Conservation (phyloP, 805 yeast species). For the Starmera quercuum region DNA sequence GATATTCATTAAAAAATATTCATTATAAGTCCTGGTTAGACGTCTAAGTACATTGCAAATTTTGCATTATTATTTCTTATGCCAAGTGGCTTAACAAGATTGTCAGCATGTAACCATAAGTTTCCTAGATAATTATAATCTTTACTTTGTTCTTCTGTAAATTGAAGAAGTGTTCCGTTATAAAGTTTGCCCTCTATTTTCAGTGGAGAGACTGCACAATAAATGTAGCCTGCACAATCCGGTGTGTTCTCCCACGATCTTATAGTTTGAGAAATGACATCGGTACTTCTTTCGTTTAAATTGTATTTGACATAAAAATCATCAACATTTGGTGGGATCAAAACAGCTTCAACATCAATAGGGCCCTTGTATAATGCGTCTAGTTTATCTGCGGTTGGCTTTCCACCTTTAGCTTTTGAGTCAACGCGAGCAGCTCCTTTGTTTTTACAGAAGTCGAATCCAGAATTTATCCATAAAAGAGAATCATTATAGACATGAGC, state of each 20-base stretch:
- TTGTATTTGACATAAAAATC: constrained; percentile 22
- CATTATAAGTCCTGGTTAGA: background rate
- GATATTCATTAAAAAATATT: background rate
- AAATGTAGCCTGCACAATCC: constrained; percentile 31
- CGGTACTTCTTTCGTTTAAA: constrained; percentile 13
- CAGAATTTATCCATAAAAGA: constrained; percentile 53
- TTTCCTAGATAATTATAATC: constrained; percentile 6
- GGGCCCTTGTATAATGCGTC: constrained; percentile 24
- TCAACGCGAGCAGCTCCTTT: background rate
- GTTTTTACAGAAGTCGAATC: constrained; percentile 37
- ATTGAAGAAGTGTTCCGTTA: constrained; percentile 4
- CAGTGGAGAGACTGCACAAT: constrained; percentile 47
- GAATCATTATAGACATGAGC: constrained; percentile 38
- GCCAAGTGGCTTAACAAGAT: background rate
- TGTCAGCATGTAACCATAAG: constrained; percentile 3
- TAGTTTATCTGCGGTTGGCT: background rate
- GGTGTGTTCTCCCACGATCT: constrained; percentile 27
- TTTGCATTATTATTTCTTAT: background rate
- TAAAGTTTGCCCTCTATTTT: background rate
- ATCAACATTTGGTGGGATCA: constrained; percentile 40
- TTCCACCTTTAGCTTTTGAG: constrained; percentile 11
- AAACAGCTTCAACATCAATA: constrained; percentile 32
- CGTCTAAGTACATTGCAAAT: background rate
- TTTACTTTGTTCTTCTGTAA: constrained; percentile 1
- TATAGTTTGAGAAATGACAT: constrained; percentile 42